phyloP scores from a whole-genome alignment of 306 rosid species.

The Mimosa bimucronata region DNA sequence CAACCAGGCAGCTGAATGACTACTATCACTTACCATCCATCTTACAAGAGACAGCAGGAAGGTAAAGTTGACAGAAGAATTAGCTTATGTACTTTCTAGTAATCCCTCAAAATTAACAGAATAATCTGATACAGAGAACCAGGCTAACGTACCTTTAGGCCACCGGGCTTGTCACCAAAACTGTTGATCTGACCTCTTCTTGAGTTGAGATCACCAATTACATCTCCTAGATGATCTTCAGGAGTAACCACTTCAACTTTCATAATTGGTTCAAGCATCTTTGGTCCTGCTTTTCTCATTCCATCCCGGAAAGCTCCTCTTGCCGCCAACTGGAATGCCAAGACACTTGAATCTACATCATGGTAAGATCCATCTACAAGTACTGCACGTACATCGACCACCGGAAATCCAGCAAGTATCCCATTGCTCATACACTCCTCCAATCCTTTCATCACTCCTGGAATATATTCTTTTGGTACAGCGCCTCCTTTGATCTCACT shows the following conservation, averaged over 20 bases:
- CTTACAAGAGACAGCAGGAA: not conserved
- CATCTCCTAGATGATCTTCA: slow-evolving; percentile 96
- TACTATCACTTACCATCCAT: not conserved
- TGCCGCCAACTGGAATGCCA: slow-evolving; percentile 97
- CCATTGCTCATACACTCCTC: slow-evolving; percentile 97
- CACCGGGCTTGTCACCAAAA: slow-evolving; percentile 94
- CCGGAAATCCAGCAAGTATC: slow-evolving; percentile 95
- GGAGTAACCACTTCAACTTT: slow-evolving; percentile 96
- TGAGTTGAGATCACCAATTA: slow-evolving; percentile 96
- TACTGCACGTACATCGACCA: slow-evolving; percentile 85
- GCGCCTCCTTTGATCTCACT: slow-evolving; percentile 99
- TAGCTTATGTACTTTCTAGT: not conserved
- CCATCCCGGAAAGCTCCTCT: slow-evolving; percentile 98
- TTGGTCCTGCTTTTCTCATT: slow-evolving; percentile 77
- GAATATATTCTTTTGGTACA: slow-evolving; percentile 90
- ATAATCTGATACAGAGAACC: slow-evolving; percentile 15
- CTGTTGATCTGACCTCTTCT: slow-evolving; percentile 98
- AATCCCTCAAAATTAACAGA: not conserved
- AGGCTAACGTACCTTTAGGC: slow-evolving; percentile 76
- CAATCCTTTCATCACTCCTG: slow-evolving; percentile 97
- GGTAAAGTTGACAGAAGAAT: not conserved
- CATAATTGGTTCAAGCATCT: slow-evolving; percentile 95
- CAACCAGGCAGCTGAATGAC: not conserved
- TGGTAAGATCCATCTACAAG: slow-evolving; percentile 90
- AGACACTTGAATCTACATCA: slow-evolving; percentile 93